Evolutionary conservation across 2,329 filamentous ascomycete species (phyloP).

Genomic region (Neodidymelliopsis sp.): DNA sequence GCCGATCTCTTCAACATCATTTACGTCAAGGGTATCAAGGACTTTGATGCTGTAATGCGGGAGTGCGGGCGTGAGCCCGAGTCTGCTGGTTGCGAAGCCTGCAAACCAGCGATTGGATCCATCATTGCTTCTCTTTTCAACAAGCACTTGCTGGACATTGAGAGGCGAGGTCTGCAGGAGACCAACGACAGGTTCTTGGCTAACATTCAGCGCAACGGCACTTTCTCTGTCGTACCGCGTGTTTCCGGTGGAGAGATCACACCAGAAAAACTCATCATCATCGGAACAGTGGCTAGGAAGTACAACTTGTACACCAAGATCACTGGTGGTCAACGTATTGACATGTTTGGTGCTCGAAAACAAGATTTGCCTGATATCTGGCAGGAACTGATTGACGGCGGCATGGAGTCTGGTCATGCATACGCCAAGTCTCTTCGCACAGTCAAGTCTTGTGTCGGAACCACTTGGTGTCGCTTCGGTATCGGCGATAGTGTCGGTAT

Average conservation of each 20-base stretch:
- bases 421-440: slow-evolving; percentile 90
- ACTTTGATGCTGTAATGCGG: slow-evolving; percentile 78
- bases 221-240: slow-evolving; percentile 85
- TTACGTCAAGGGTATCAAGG: slow-evolving; percentile 78
- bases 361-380: slow-evolving; percentile 85
- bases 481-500: slow-evolving; percentile 91
- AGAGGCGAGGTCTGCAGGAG: slow-evolving; percentile 79
- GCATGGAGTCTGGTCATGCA: slow-evolving; percentile 89
- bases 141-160: slow-evolving; percentile 77
- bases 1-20: slow-evolving; percentile 91
- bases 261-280: slow-evolving; percentile 81
- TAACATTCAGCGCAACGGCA: slow-evolving; percentile 91
- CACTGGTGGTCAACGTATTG: slow-evolving; percentile 88
- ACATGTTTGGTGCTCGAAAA: slow-evolving; percentile 91
- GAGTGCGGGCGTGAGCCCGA: slow-evolving; percentile 74
- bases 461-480: slow-evolving; percentile 89
- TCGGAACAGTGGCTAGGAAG: slow-evolving; percentile 84
- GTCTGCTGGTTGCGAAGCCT: slow-evolving; percentile 84
- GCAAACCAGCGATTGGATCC: slow-evolving; percentile 82
- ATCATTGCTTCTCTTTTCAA: slow-evolving; percentile 87
- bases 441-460: slow-evolving; percentile 91
- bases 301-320: slow-evolving; percentile 90
- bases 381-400: slow-evolving; percentile 79
- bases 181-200: slow-evolving; percentile 89
- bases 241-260: slow-evolving; percentile 88